A percentile compares a stretch with the other conserved stretches of the same genome.
Evolutionary conservation across 2,329 filamentous ascomycete genomes (phyloP).

Genomic region (Colletotrichum sublineola): DNA sequence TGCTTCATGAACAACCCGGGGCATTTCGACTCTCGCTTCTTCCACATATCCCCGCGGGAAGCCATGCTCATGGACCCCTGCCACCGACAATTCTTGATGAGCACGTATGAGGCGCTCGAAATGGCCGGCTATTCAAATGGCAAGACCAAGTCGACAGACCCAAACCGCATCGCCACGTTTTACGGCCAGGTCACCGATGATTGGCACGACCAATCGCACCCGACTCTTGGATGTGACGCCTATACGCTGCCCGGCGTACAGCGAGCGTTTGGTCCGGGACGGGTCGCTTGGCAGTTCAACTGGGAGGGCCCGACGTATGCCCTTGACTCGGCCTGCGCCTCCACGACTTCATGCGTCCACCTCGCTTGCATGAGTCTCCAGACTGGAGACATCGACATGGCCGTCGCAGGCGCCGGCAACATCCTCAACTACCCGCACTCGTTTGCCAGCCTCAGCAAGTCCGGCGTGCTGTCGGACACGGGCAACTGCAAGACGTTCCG

Average conservation of each 20-base stretch:
- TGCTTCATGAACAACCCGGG: conserved; percentile 44
- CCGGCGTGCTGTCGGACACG: conserved; percentile 48
- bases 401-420: conserved; percentile 56
- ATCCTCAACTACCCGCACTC: conserved; percentile 39
- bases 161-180: conserved; percentile 45
- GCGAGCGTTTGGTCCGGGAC: conserved; percentile 41
- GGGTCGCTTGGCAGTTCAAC: conserved; percentile 52
- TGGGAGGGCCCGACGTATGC: conserved; percentile 52
- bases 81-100: conserved; percentile 49
- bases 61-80: conserved; percentile 49
- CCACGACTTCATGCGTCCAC: conserved; percentile 50
- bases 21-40: conserved; percentile 56
- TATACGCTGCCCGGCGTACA: neutral
- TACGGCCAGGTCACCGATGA: conserved; percentile 7
- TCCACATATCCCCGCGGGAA: conserved; percentile 50
- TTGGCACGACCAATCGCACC: neutral
- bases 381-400: conserved; percentile 50
- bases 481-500: conserved; percentile 53
- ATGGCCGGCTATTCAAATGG: conserved; percentile 44
- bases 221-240: neutral
- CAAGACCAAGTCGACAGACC: conserved; percentile 38
- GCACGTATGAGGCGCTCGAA: conserved; percentile 50
- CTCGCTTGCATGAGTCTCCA: conserved; percentile 50
- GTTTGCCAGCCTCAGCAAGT: conserved; percentile 38
- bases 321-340: conserved; percentile 54